Evolutionary conservation across 495 filamentous ascomycete species (phyloP), one percentile per base, ranked within the genome.

Genomic region (Tricharina praecox): DNA sequence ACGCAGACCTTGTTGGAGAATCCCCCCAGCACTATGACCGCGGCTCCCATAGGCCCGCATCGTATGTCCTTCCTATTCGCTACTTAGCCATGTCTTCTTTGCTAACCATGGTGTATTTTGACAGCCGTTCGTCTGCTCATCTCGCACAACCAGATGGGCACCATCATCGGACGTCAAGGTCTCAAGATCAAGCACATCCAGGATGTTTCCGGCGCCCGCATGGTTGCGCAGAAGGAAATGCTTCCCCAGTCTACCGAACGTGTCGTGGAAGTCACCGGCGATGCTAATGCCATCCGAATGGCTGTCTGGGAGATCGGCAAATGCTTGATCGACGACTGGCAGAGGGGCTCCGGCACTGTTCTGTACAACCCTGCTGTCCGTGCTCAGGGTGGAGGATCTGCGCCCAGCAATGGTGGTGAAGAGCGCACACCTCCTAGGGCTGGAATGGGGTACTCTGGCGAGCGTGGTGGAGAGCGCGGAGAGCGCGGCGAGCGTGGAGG

Each of bases 211-310:
- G 85, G 87, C 51, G 88, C 95, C 48, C 84, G 90, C 54, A 96
- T 97, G 90, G 86, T 96, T 25, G 90, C 90, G 40, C 87, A 95
- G 64, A 97, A 97, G 68, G 90, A 97, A 60, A 96, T 97, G 90
- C 78, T 96, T 25, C 90, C 90, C 21, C 90, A 96, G 63, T 97
- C 90, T 10, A 97, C 90, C n/a, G 90, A 97, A 67, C 81, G 90
- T 38, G 83, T 97, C 54, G 92, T 97, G 46, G 92, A 96, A 62
- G 82, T 97, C 42, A 82, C 88, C 62, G 90, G 90, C 56, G 85
- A 78, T 4, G 83, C 90, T 23, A 85, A 90, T 26, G 86, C 90
- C 37, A 87, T 97, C 56, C 83, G 94, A 63, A 83, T 85, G 65
- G 92, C 90, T 45, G 70, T 90, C 34, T 96, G 90, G 92, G 90